These are phyloP conservation scores for Penicillium nordicum DNA, from an alignment of 2,329 filamentous ascomycete genomes.

Conservation along the genomic window DNA sequence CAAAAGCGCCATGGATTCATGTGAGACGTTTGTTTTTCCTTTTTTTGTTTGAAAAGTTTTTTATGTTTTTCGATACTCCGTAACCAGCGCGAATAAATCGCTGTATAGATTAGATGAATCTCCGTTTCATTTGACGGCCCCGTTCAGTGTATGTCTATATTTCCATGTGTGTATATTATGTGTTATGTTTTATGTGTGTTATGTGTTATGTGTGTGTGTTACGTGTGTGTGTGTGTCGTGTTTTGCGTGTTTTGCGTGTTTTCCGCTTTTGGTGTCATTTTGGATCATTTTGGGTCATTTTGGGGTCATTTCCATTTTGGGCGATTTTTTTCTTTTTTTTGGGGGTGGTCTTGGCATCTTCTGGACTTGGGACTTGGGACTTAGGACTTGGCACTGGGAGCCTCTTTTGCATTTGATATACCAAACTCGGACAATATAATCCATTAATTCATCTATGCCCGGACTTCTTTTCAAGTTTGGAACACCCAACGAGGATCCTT, in stretches of 20 bases:
- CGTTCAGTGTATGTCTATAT: slow-evolving; percentile 18
- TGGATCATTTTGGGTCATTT: not conserved
- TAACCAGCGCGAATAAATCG: slow-evolving; percentile 31
- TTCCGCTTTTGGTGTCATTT: slow-evolving; percentile 7
- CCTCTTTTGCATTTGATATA: not conserved
- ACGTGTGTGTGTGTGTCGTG: slow-evolving; percentile 21
- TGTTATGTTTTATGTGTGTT: slow-evolving; percentile 21
- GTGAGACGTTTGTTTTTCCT: slow-evolving; percentile 21
- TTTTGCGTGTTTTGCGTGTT: slow-evolving; percentile 9
- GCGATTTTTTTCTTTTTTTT: not conserved
- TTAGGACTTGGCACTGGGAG: not conserved
- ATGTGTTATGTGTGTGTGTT: slow-evolving; percentile 21
- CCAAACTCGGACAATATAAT: not conserved
- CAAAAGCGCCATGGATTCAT: slow-evolving; percentile 22
- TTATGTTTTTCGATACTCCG: slow-evolving; percentile 29
- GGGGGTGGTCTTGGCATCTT: not conserved
- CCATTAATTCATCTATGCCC: not conserved
- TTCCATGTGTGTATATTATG: slow-evolving; percentile 22
- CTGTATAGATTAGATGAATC: slow-evolving; percentile 40
- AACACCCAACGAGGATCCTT: slow-evolving; percentile 65
- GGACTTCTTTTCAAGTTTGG: slow-evolving; percentile 45
- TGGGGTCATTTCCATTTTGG: slow-evolving; percentile 5
- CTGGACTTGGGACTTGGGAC: not conserved
- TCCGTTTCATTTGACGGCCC: slow-evolving; percentile 31
- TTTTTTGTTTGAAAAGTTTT: slow-evolving; percentile 31